Evolutionary conservation across 768 basidiomycete genomes (phyloP), one percentile per base, ranked within the genome.

Genomic region (Arthromyces matolae): DNA sequence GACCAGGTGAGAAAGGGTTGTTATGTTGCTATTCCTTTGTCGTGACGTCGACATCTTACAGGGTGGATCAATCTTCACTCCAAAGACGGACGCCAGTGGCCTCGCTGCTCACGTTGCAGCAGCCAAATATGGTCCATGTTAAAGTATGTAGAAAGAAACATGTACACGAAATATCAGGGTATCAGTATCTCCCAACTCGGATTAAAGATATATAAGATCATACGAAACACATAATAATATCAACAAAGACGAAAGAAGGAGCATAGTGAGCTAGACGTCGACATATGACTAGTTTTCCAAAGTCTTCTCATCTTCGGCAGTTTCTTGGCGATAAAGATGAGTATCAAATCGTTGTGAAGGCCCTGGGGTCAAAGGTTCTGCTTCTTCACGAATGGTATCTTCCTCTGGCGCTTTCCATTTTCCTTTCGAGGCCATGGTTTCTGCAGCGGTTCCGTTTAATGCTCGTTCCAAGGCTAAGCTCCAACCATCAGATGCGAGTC

Each of bases 11-110:
- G 57, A 9, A 46, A 27, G 25, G n/a, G n/a, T 23, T n/a, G 35
- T 13, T 22, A 14, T 18, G 46, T 25, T 25, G 1, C 14, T 37
- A n/a, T 27, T 19, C 24, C 8, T 14, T 14, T 28, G 34, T 13
- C 16, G 2, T 9, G 4, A 25, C 16, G 23, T 31, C 24, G 29
- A 29, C 9, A 28, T 19, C 23, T 23, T 28, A 5, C 42, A 71
- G 68, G 71, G 70, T 14, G 71, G 71, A 13, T 72, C 71, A n/a
- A 58, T 72, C 23, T 73, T 72, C 50, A 72, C 70, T 20, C 71
- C 73, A 1, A 73, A 72, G 56, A 69, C 72, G 9, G 70, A 70
- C 28, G 67, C 71, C 1, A 71, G 69, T 48, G 73, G 72, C 10
- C 52, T 73, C n/a, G 72, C 60, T 23, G 71, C 72, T 31, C 70